Conservation (phyloP, 192 early-diverging fungal species). For the Phycomyces blakesleeanus region DNA sequence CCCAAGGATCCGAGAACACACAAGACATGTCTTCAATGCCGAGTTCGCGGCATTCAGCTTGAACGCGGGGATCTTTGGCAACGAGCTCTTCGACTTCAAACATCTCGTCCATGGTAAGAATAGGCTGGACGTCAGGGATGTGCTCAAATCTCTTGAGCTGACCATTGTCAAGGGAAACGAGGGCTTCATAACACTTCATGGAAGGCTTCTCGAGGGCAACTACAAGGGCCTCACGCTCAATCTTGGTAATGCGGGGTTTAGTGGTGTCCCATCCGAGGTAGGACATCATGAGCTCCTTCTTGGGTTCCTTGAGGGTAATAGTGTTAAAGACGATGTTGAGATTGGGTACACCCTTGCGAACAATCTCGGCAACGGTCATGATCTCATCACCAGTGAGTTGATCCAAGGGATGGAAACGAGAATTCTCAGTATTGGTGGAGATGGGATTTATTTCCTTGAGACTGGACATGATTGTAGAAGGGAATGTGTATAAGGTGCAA, state of each 20-base stretch:
- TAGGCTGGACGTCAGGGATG: constrained; percentile 38
- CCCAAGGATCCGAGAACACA: constrained; percentile 38
- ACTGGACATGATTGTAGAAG: constrained; percentile 13
- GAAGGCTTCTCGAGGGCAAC: constrained; percentile 26
- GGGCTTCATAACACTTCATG: constrained; percentile 24
- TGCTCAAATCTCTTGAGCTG: constrained; percentile 20
- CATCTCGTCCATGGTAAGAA: constrained; percentile 38
- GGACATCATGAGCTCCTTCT: constrained; percentile 30
- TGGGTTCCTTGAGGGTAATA: constrained; percentile 37
- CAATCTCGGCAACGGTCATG: constrained; percentile 19
- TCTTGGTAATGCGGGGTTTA: constrained; percentile 8
- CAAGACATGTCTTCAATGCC: constrained; percentile 37
- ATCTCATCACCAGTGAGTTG: constrained; percentile 34
- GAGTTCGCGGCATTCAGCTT: constrained; percentile 32
- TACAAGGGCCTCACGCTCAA: constrained; percentile 37
- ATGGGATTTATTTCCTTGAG: constrained; percentile 27
- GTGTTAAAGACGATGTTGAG: constrained; percentile 35
- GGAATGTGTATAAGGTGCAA: constrained; percentile 1
- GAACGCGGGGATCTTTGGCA: constrained; percentile 22
- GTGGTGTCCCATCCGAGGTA: constrained; percentile 33
- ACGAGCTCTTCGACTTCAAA: constrained; percentile 33
- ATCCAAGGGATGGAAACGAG: constrained; percentile 32
- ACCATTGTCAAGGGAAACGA: constrained; percentile 24
- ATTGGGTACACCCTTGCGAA: constrained; percentile 15
- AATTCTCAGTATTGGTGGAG: constrained; percentile 7